Percentiles rank a stretch among this genome's conserved stretches.
These are phyloP conservation scores for Adansonia madagascariensis DNA, from an alignment of 441 rosid species.

Conservation along the genomic window DNA sequence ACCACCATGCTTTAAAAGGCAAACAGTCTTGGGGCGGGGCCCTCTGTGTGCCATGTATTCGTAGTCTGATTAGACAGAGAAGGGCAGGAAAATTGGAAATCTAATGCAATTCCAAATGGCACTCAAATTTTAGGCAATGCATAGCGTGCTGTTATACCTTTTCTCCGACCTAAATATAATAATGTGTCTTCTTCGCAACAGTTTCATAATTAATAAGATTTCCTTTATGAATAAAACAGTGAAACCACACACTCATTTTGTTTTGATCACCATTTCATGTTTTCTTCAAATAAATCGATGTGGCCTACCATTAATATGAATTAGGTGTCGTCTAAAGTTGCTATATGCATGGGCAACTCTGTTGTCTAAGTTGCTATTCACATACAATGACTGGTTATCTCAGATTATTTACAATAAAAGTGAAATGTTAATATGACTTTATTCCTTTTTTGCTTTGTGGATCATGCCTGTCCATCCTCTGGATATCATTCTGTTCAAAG, in stretches of 20 bases:
- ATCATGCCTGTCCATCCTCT: too few species aligned
- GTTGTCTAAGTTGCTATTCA: too few species aligned
- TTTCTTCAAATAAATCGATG: constrained; percentile 4
- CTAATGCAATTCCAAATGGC: neutral
- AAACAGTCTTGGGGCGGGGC: neutral
- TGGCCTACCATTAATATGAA: neutral
- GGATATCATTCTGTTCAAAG: neutral
- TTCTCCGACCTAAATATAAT: neutral
- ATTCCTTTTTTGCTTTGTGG: too few species aligned
- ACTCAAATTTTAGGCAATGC: neutral
- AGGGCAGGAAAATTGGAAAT: neutral
- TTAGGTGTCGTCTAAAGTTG: neutral
- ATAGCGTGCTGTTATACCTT: neutral
- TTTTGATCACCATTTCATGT: constrained; percentile 1
- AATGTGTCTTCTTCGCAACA: neutral
- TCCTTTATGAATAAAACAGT: constrained; percentile 11
- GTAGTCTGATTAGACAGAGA: neutral
- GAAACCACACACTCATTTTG: neutral
- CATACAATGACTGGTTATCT: too few species aligned
- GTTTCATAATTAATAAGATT: neutral
- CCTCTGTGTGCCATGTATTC: neutral
- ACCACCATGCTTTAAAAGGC: neutral
- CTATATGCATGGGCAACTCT: neutral
- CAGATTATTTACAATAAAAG: too few species aligned
- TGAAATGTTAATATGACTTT: too few species aligned